Evolutionary conservation across 2,329 filamentous ascomycete genomes (phyloP).

Genomic region (Dothiorella sarmentorum): DNA sequence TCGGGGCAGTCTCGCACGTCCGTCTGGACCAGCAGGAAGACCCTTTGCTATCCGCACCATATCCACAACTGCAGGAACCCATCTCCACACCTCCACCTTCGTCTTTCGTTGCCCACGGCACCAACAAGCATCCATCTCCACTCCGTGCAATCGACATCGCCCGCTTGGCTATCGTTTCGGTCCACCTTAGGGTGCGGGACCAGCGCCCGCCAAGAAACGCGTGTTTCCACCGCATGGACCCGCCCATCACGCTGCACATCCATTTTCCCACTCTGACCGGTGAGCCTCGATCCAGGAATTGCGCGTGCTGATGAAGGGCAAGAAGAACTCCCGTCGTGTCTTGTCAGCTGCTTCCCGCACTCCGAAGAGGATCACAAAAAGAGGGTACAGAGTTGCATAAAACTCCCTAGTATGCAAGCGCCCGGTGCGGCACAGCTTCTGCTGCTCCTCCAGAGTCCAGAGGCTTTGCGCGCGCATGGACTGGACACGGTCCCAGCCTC

Average conservation of each 20-base stretch:
- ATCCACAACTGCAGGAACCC: conserved; percentile 1
- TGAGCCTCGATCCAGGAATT: conserved; percentile 10
- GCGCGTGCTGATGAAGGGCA: background rate
- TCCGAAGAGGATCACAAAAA: background rate
- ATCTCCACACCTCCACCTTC: background rate
- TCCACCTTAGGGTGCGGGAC: background rate
- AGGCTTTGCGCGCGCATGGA: no score
- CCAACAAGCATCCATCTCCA: background rate
- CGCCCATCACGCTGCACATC: background rate
- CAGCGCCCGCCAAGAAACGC: background rate
- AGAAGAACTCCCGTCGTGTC: background rate
- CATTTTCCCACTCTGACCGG: conserved; percentile 8
- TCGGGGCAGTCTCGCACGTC: conserved; percentile 1
- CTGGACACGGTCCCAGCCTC: background rate
- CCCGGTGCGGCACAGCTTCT: background rate
- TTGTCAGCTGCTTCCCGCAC: background rate
- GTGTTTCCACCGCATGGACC: conserved; percentile 5
- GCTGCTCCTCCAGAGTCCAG: background rate
- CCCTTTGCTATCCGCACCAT: background rate
- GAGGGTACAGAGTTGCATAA: background rate
- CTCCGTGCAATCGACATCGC: background rate
- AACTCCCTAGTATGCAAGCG: background rate
- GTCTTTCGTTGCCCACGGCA: conserved; percentile 1
- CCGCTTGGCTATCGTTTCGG: conserved; percentile 2
- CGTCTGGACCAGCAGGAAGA: background rate